A percentile compares a stretch with the other conserved stretches of the same genome.
Conservation (phyloP, 176 grass and related monocot genomes). For the Phoenix roebelenii region DNA sequence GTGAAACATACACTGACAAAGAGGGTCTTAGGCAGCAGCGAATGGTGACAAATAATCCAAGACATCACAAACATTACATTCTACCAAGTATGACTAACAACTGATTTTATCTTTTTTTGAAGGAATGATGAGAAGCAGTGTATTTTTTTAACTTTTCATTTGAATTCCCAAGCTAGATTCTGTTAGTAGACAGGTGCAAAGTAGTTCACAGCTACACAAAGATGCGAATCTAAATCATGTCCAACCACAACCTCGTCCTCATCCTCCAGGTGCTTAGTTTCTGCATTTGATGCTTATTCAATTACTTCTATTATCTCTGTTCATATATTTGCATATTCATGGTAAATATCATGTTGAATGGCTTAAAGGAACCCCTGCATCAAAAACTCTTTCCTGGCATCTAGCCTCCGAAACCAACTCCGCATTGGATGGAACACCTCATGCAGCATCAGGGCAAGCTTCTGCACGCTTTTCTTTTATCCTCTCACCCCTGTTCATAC, state of each 20-base stretch:
- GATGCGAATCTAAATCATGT: constrained; percentile 35
- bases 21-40: constrained; percentile 85
- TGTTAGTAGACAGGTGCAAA: constrained; percentile 37
- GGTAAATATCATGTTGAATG: background rate
- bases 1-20: constrained; percentile 87
- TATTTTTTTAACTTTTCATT: constrained; percentile 17
- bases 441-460: constrained; percentile 37
- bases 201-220: constrained; percentile 35
- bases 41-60: constrained; percentile 37
- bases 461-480: background rate
- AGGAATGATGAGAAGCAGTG: constrained; percentile 6
- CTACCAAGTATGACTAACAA: constrained; percentile 50
- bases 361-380: constrained; percentile 29
- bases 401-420: constrained; percentile 70
- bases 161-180: constrained; percentile 32
- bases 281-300: constrained; percentile 15
- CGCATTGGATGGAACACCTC: constrained; percentile 32
- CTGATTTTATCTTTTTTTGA: background rate
- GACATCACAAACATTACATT: constrained; percentile 83
- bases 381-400: constrained; percentile 91
- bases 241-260: constrained; percentile 36
- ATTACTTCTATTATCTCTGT: background rate
- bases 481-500: no score
- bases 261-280: constrained; percentile 51
- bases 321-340: no score